A percentile compares a stretch with the other conserved stretches of the same genome.
Conservation (phyloP, 345 rosid genomes). For the Erodium maritimum region DNA sequence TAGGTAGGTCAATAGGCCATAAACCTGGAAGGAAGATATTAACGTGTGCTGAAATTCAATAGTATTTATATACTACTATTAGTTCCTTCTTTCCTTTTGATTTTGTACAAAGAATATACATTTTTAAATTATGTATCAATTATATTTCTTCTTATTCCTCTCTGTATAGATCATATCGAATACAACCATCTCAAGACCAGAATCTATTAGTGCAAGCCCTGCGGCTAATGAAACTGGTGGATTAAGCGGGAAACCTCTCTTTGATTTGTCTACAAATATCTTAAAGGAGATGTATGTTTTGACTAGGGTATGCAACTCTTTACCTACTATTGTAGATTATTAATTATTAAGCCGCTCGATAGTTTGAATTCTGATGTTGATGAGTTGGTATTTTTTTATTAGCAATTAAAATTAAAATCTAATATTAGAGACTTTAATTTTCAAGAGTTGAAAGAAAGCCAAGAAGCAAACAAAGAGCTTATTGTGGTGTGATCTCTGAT, state of each 20-base stretch:
- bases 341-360: neutral
- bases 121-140: neutral
- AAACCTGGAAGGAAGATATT: too few relatives aligned
- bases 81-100: neutral
- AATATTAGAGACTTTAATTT: too few relatives aligned
- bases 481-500: too few relatives aligned
- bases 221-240: slow-evolving; percentile 77
- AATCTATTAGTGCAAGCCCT: slow-evolving; percentile 37
- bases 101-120: neutral
- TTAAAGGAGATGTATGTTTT: slow-evolving; percentile 80
- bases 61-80: neutral
- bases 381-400: neutral
- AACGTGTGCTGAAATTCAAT: neutral
- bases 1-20: too few relatives aligned
- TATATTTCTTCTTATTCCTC: neutral
- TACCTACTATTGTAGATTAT: too few relatives aligned
- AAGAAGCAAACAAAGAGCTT: too few relatives aligned
- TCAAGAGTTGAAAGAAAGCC: too few relatives aligned
- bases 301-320: slow-evolving; percentile 61
- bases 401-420: too few relatives aligned
- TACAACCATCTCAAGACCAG: slow-evolving; percentile 87
- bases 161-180: slow-evolving; percentile 68
- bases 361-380: neutral
- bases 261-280: slow-evolving; percentile 58
- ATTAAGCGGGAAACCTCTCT: slow-evolving; percentile 83